Evolutionary conservation across 164 flowering plant species (phyloP), one percentile per base, ranked within the genome.

Genomic region (Platanus orientalis): DNA sequence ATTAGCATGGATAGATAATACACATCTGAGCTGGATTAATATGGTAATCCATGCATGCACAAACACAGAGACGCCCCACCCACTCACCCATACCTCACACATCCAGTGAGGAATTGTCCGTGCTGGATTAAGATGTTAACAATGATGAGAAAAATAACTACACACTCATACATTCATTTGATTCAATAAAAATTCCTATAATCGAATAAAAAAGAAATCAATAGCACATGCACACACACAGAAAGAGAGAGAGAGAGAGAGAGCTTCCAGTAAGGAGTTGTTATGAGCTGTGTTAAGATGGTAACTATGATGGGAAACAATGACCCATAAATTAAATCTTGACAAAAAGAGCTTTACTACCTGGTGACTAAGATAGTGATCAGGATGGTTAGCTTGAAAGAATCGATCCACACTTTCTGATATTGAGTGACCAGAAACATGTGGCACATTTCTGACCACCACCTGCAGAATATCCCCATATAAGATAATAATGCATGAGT

Each of bases 291-390:
- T 4, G 9, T 24, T 12, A 34, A 39, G 25, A 59, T 26, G 53
- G 44, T 27, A 45, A 60, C 20, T 13, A 59, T 26, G 14, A 25
- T 62, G 14, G 21, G 47, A 55, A 36, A 36, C 9, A 1, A 7
- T 10, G 9, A 14, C 42, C 42, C 42, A 36, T 36, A 36, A 36
- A 32, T n/a, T 11, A 51, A 60, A 29, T 25, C 47, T 19, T 5
- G 68, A 16, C 6, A 49, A 32, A 2, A 56, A 26, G 26, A 61
- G 54, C 12, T 47, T 3, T 30, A 69, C 23, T 69, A 91, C 99
- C 96, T 94, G 99, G 70, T 94, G 97, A 70, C 86, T 73, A 20
- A 91, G 75, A 77, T 91, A 94, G 65, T 80, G 81, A 61, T 86
- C 72, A 24, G 84, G 96, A 65, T 94, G 99, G 66, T 92, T 91